Base-by-base conservation (phyloP, 2,329 filamentous ascomycete genomes). In the Phaeosphaeriaceae sp. region DNA sequence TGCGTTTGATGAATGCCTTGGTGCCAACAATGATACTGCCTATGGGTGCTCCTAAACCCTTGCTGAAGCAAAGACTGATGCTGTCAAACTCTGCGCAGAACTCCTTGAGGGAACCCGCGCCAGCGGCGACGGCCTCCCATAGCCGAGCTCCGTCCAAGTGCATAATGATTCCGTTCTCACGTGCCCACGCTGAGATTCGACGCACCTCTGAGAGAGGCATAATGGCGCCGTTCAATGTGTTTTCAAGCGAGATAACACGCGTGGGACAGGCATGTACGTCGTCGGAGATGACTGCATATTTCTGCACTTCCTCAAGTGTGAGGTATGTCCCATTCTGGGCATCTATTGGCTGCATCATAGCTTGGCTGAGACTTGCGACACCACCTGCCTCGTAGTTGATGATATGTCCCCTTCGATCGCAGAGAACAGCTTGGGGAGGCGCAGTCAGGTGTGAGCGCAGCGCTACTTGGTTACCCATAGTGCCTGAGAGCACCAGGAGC, bases 401-500 rank as follows among this genome's bases (percentile, higher is more conserved):
- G 57, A 97, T 91, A 74, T 97, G 94, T 4, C 88, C 86, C 33
- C 92, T 86, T 62, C 88, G 82, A 73, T 97, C 93, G 67, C 90
- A 92, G 9, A 97, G 80, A 5, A 97, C 86, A 7, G 86, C 86
- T 74, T 96, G 88, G 0, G 94, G 94, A 15, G 93, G 93, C 59
- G 91, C 89, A 0, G 83, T 85, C 15, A 97, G 84, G 58, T 95
- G 90, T 1, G 91, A 85, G 41, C 93, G 88, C 44, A 97, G 84
- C 0, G 90, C 89, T 19, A 97, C 82, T 76, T 97, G 93, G 79
- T 97, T 97, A 42, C 92, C 93, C 93, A 97, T 97, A 4, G 93
- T 97, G 3, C 94, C 94, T 0, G 91, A 95, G 58, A 96, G 83
- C 54, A 97, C 91, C 53, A 97, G 88, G 4, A 97, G 82, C 0